Base-by-base conservation (phyloP, 1,284 basidiomycete genomes). In the Irpex rosettiformis region DNA sequence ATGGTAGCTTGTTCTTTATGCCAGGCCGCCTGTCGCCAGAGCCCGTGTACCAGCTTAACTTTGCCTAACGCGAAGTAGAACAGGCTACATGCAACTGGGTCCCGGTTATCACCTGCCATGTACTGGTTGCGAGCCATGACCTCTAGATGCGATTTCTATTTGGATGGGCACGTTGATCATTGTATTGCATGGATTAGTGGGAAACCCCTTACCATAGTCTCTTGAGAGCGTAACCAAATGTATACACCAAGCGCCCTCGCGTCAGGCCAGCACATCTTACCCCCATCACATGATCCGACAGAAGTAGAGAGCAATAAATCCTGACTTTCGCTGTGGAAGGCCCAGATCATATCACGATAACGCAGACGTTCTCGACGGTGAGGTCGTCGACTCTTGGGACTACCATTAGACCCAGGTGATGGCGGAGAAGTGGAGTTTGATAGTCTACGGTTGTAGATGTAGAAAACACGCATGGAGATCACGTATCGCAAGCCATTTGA, bases 1-100 rank as follows among this genome's bases (percentile, higher is more conserved):
- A 96, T 99, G 60, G 88, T 71, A 4, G 79, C 69, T 67, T 97
- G 94, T 65, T 99, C 97, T 61, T 87, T 91, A 67, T 99, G 96
- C 81, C 95, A 96, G 2, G 87, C 85, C 0, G 96, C 94, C 70
- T 98, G 96, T 64, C 92, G 84, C 97, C 97, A 99, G 3, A 99
- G 79, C 1, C 94, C 93, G 64, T 94, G 91, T 0, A 99, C 93
- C 13, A 98, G 83, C 69, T 94, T 93, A 56, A 85, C 83, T 71
- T 98, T 98, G 42, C 93, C 91, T 1, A 99, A 77, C 1, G 97
- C 95, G 66, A 98, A 97, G 74, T 98, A 99, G 72, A 93, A 91
- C 37, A 99, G 77, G 16, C 93, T 95, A 68, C 94, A 96, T 8
- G 83, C 76, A 4, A 89, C 91, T 1, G 97, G 97, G 73, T 99